Percentiles rank a stretch among this genome's conserved stretches.
Evolutionary conservation across 202 grass and related monocot genomes (phyloP).

Genomic region (Bolboschoenoplectus hybrid): DNA sequence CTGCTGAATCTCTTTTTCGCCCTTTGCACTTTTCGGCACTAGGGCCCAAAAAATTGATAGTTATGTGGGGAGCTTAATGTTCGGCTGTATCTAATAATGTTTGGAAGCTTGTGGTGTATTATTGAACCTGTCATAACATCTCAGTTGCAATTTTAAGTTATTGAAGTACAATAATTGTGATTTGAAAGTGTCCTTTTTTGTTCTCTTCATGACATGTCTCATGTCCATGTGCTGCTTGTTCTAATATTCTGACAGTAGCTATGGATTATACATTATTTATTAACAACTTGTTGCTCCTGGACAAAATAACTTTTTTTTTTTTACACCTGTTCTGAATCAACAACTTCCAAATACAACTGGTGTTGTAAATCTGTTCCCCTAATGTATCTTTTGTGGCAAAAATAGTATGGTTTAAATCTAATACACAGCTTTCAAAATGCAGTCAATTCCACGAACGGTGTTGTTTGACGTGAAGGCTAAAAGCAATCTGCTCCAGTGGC

Average conservation of each 20-base stretch:
- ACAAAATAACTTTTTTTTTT: background rate
- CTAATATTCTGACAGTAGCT: background rate
- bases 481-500: conserved; percentile 81
- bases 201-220: background rate
- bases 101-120: conserved; percentile 26
- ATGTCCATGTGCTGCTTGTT: conserved; percentile 31
- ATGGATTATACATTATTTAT: background rate
- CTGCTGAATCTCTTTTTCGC: background rate
- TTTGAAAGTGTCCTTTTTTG: background rate
- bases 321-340: background rate
- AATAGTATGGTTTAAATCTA: background rate
- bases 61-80: background rate
- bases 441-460: conserved; percentile 76
- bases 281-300: background rate
- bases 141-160: background rate
- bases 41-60: conserved; percentile 29
- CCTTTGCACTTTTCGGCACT: background rate
- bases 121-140: conserved; percentile 25
- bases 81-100: conserved; percentile 8
- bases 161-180: conserved; percentile 40
- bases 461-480: conserved; percentile 73
- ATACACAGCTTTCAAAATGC: conserved; percentile 24
- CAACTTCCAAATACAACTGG: background rate
- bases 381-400: conserved; percentile 1
- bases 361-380: background rate